A percentile compares a stretch with the other conserved stretches of the same genome.
These are phyloP conservation scores for Nitzschia putrida DNA, from an alignment of 108 stramenopile genomes.

Conservation along the genomic window DNA sequence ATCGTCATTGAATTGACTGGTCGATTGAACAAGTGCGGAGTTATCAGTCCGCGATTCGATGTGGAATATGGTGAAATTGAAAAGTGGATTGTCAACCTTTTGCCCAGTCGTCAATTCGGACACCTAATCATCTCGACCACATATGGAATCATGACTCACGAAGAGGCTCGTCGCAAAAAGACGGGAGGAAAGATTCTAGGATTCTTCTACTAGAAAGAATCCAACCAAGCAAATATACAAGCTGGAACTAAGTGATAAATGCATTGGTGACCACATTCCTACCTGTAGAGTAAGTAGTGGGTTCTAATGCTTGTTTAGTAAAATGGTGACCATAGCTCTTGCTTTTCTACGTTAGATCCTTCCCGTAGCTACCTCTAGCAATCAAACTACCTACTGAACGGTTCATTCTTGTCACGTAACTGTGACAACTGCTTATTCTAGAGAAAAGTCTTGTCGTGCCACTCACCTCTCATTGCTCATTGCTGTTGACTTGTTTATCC, in stretches of 20 bases:
- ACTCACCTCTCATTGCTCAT: too few species aligned
- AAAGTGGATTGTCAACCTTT: constrained; percentile 96
- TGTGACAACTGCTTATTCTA: too few species aligned
- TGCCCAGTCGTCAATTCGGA: constrained; percentile 99
- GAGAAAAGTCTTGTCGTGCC: too few species aligned
- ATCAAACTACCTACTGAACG: too few species aligned
- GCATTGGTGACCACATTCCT: too few species aligned
- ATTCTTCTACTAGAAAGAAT: constrained; percentile 91
- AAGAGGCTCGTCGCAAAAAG: constrained; percentile 99
- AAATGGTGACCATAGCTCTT: too few species aligned
- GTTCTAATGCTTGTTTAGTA: too few species aligned
- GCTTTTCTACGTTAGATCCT: too few species aligned
- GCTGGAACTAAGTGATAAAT: constrained; percentile 1
- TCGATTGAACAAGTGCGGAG: constrained; percentile 99
- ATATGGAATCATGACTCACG: constrained; percentile 99
- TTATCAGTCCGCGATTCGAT: constrained; percentile 98
- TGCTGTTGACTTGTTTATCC: too few species aligned
- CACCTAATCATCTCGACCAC: constrained; percentile 97
- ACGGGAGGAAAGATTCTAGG: constrained; percentile 99
- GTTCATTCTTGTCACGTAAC: too few species aligned
- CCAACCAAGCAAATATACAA: neutral
- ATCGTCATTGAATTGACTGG: constrained; percentile 97
- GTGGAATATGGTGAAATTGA: constrained; percentile 89
- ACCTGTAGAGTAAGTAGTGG: too few species aligned
- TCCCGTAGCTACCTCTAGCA: too few species aligned